phyloP scores from a whole-genome alignment of 208 protist species.

The Trypanosoma boissoni region DNA sequence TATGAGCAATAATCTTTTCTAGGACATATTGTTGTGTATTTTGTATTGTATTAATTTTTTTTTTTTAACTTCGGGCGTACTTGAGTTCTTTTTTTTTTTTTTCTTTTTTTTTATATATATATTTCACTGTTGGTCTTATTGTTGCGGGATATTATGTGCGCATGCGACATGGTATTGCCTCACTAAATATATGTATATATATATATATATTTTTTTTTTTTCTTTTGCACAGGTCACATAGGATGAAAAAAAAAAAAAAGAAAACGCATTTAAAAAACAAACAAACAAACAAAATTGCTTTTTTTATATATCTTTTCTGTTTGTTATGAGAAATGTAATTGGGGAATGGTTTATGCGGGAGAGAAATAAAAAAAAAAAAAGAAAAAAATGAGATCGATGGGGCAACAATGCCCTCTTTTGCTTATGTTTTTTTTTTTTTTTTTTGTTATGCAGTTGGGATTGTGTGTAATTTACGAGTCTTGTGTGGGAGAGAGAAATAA shows the following conservation, averaged over 20 bases:
- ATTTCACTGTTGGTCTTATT: constrained; percentile 6
- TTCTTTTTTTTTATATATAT: constrained; percentile 8
- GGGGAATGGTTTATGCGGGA: not conserved
- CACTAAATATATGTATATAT: not conserved
- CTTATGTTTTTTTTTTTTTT: too few species aligned
- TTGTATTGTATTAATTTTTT: not conserved
- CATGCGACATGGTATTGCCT: too few species aligned
- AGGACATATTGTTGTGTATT: not conserved
- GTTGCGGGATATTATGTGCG: not conserved
- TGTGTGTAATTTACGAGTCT: too few species aligned
- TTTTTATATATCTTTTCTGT: constrained; percentile 14
- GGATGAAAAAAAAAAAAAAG: not conserved
- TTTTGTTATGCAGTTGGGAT: too few species aligned
- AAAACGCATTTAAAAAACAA: not conserved
- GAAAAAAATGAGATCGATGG: too few species aligned
- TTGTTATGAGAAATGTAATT: too few species aligned
- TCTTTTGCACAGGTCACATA: not conserved
- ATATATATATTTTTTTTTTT: constrained; percentile 1
- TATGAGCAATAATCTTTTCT: too few species aligned
- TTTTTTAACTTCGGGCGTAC: not conserved
- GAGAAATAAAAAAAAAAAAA: not conserved
- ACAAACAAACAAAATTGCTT: constrained; percentile 15
- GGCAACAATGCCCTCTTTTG: too few species aligned
- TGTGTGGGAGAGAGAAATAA: not conserved
- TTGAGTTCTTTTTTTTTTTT: constrained; percentile 9